Evolutionary conservation across 2,329 filamentous ascomycete species (phyloP), one percentile per base, ranked within the genome.

Genomic region (Torrubiellomyces zombiae): DNA sequence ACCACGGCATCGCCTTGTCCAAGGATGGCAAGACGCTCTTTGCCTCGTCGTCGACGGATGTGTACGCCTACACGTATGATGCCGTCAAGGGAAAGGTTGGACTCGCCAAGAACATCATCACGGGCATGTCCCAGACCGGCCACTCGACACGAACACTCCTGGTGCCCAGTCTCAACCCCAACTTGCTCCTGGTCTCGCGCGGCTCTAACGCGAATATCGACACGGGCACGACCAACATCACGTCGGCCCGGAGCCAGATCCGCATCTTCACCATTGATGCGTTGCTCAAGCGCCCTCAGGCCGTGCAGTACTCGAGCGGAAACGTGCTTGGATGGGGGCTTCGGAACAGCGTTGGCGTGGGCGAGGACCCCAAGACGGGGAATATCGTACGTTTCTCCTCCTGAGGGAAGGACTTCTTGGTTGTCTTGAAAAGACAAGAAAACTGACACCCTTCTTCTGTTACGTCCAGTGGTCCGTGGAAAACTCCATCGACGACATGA

Each of bases 331-430:
- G 70, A 10, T 79, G 73, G 72, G 75, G 75, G 11, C 53, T 81
- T 14, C 58, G 75, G 15, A 81, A 81, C 45, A 68, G 66, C 3
- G 73, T 79, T 3, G 75, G 75, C 9, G 48, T 80, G 4, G 71
- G 56, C 15, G 70, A 75, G 43, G 55, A 75, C 29, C 57, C 53
- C 3, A 29, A 40, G 6, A 56, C 55, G 2, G 58, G 62, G 4
- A 49, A 52, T 12, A 53, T 67, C 26, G 40, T 43, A 31, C 26
- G 39, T 29, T 18, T 8, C 5, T 6, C 20, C 21, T 17, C 13
- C 14, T 9, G 20, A 23, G 4, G 9, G 21, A 16, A 18, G 11
- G 20, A 16, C n/a, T n/a, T n/a, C n/a, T n/a, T n/a, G n/a, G n/a
- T n/a, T n/a, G n/a, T n/a, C n/a, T n/a, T n/a, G n/a, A n/a, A n/a